Base-by-base conservation (phyloP, 1,284 basidiomycete genomes). In the Marasmius tenuissimus region DNA sequence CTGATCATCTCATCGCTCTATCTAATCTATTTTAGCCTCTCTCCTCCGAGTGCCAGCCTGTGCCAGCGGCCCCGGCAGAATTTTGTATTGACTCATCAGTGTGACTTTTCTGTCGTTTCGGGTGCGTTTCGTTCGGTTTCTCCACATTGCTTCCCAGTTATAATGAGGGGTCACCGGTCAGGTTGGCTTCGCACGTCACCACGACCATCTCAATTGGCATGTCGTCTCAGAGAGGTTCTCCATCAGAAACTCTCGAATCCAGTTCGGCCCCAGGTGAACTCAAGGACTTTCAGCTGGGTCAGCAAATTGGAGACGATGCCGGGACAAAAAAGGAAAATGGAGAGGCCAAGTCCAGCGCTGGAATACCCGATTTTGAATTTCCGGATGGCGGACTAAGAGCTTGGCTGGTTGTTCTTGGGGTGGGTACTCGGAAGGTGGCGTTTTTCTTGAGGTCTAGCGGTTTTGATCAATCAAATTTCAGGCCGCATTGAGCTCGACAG, bases 321-420 rank as follows among this genome's bases (percentile, higher is more conserved):
- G 27, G 27, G 4, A 27, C 27, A 27, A 27, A 27, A 27, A 27
- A 27, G 27, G 42, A 45, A 4, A 14, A 14, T 45, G 42, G 42
- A 45, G 42, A 45, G 18, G 14, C 5, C 42, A 27, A 27, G 4
- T 27, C 18, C 18, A 45, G 14, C 42, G 18, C 42, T 47, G 45
- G 20, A 8, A 20, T 14, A 8, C 11, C 16, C 8, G 52, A 54
- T 10, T 54, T 54, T 37, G 34, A 35, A 7, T 47, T 38, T 34
- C 54, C 60, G 5, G 60, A 61, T 37, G 60, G 60, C 33, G 60
- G 56, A 3, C 8, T 52, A 8, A 20, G 49, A 16, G 54, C 60
- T 8, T 61, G 60, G 60, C 49, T 52, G 8, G 45, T 61, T 9
- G 55, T 61, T 22, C 35, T 61, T 33, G 60, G 60, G 20, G 60